Evolutionary conservation across 352 stramenopile species (phyloP), one percentile per base, ranked within the genome.

Genomic region (Pythium chondricola): DNA sequence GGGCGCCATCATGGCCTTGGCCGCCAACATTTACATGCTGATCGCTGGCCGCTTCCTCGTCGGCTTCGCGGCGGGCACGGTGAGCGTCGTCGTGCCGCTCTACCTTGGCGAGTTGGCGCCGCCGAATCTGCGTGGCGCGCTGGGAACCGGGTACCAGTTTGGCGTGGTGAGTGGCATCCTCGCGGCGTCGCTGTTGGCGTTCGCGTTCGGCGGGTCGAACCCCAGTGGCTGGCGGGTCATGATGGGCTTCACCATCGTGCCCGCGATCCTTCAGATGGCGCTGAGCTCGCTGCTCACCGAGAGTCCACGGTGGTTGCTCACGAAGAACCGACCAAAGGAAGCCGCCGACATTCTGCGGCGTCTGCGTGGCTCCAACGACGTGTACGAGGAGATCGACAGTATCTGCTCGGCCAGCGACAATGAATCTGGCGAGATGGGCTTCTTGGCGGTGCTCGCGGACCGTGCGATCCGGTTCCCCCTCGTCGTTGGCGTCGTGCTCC

Each of bases 301-400:
- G 52, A 60, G 42, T 37, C 65, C 65, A 11, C 65, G 65, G 48
- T 74, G 65, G 65, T 43, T 74, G 48, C 50, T 74, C 21, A 69
- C 61, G 6, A 66, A 74, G 55, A 74, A 74, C 58, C 58, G 64
- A 31, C 65, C 65, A 13, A 68, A 69, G 38, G 65, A 74, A 52
- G 65, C 65, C 16, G 65, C 65, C 17, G 65, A 74, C 32, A 71
- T 74, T 30, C 35, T 74, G 46, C 62, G 65, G 38, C 61, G 61
- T 48, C 52, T 74, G n/a, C 65, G 65, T 48, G 65, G 65, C 43
- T 66, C 65, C n/a, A 61, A 55, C 24, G 65, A 74, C 29, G 65
- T 74, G 46, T 74, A 74, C 47, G 65, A 74, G 31, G 65, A 74
- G 48, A 74, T 74, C 38, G 65, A 74, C 59, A 71, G 61, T 43